A percentile compares a stretch with the other conserved stretches of the same genome.
Conservation (phyloP, 2,329 filamentous ascomycete species). For the Diaporthe ampelina region DNA sequence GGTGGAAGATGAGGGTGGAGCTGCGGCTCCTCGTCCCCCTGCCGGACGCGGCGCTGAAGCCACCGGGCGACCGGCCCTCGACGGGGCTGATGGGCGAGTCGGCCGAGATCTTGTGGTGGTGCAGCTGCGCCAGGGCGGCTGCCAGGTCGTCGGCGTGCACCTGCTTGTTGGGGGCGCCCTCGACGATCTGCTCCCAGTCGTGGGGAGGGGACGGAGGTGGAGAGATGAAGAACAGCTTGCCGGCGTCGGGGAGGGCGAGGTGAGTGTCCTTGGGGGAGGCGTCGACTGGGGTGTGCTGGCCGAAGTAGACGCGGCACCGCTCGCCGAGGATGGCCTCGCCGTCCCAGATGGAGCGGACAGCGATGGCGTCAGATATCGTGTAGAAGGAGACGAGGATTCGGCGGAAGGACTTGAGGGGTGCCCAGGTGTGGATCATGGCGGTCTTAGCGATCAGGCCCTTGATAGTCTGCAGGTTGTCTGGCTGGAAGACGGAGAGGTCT, state of each 20-base stretch:
- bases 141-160: constrained; percentile 79
- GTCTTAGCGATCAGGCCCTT: constrained; percentile 77
- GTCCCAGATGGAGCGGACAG: constrained; percentile 80
- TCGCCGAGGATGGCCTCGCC: constrained; percentile 80
- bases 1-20: constrained; percentile 76
- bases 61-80: constrained; percentile 44
- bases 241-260: constrained; percentile 76
- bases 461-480: constrained; percentile 81
- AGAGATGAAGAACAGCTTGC: constrained; percentile 81
- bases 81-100: constrained; percentile 49
- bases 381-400: constrained; percentile 86
- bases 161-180: constrained; percentile 78
- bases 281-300: constrained; percentile 71
- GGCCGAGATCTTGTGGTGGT: constrained; percentile 55
- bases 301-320: constrained; percentile 78
- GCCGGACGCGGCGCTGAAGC: constrained; percentile 38
- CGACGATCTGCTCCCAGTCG: constrained; percentile 77
- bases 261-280: constrained; percentile 64
- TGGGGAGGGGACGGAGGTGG: constrained; percentile 77
- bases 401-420: constrained; percentile 85
- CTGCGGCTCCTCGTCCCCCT: constrained; percentile 66
- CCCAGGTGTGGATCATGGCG: constrained; percentile 82
- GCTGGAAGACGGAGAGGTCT: constrained; percentile 79
- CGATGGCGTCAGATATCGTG: constrained; percentile 76
- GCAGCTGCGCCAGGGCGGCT: constrained; percentile 74